phyloP scores from a whole-genome alignment of 371 early-diverging fungal genomes.

The Mycotypha africana region DNA sequence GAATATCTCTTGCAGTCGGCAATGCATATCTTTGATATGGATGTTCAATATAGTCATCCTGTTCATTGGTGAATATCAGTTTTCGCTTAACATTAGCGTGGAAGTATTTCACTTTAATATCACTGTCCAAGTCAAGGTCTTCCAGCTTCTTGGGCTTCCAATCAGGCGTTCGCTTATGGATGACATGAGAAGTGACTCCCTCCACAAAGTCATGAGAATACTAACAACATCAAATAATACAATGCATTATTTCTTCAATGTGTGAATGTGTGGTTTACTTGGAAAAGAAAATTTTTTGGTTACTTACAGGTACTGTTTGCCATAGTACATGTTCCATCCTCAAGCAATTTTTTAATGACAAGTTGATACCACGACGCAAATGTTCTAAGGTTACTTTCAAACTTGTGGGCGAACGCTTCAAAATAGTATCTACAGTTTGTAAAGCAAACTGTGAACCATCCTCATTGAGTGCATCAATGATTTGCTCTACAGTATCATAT shows the following conservation, averaged over 20 bases:
- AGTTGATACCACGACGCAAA: slow-evolving; percentile 58
- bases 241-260: neutral
- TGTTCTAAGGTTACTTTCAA: slow-evolving; percentile 76
- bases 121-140: slow-evolving; percentile 41
- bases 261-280: neutral
- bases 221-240: neutral
- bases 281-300: neutral
- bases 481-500: slow-evolving; percentile 68
- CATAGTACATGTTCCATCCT: slow-evolving; percentile 71
- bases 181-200: slow-evolving; percentile 53
- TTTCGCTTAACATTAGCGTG: slow-evolving; percentile 18
- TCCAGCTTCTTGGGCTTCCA: slow-evolving; percentile 68
- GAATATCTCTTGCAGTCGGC: slow-evolving; percentile 77
- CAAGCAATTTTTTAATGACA: slow-evolving; percentile 42
- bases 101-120: slow-evolving; percentile 9
- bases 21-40: slow-evolving; percentile 53
- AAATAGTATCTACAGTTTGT: slow-evolving; percentile 55
- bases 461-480: slow-evolving; percentile 51
- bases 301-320: slow-evolving; percentile 58
- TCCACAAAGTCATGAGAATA: slow-evolving; percentile 65
- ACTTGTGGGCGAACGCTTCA: slow-evolving; percentile 70
- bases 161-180: slow-evolving; percentile 33
- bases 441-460: slow-evolving; percentile 58
- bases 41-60: slow-evolving; percentile 53
- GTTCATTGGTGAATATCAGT: slow-evolving; percentile 51